These are phyloP conservation scores for Prunella vulgaris DNA, from an alignment of 257 asterid genomes.

Conservation along the genomic window DNA sequence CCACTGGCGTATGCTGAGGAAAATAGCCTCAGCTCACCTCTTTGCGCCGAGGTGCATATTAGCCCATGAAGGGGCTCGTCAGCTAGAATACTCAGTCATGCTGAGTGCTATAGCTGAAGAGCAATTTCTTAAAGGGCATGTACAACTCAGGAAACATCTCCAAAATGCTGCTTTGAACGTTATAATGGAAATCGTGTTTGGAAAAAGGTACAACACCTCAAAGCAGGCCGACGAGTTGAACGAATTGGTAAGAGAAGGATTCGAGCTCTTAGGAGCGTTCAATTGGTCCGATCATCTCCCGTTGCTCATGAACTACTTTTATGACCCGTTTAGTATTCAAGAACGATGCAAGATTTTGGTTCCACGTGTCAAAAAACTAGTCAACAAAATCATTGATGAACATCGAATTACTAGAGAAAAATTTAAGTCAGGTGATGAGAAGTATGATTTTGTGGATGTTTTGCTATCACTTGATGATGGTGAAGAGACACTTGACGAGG, in stretches of 20 bases:
- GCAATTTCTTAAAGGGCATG: conserved; percentile 31
- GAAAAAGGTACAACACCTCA: conserved; percentile 30
- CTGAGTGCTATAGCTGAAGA: conserved; percentile 29
- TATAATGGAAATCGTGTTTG: conserved; percentile 48
- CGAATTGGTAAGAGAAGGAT: conserved; percentile 50
- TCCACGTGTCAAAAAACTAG: conserved; percentile 35
- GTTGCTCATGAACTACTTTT: conserved; percentile 43
- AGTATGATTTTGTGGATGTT: conserved; percentile 41
- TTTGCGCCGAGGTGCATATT: conserved; percentile 44
- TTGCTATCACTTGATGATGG: conserved; percentile 46
- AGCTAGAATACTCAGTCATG: conserved; percentile 38
- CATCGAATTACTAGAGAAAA: conserved; percentile 11
- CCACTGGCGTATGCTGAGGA: conserved; percentile 50
- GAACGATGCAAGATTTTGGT: conserved; percentile 39
- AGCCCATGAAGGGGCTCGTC: conserved; percentile 37
- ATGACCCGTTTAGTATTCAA: conserved; percentile 39
- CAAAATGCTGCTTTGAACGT: conserved; percentile 45
- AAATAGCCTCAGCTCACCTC: conserved; percentile 43
- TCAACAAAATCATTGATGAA: conserved; percentile 36
- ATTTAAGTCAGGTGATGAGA: background rate
- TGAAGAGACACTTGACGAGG: conserved; percentile 44
- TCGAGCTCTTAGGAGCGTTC: conserved; percentile 55
- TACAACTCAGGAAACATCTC: conserved; percentile 39
- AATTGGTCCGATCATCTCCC: conserved; percentile 58
- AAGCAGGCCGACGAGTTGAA: conserved; percentile 29